Evolutionary conservation across 1,139 yeast genomes (phyloP).

Genomic region (Yamadazyma buinensis): DNA sequence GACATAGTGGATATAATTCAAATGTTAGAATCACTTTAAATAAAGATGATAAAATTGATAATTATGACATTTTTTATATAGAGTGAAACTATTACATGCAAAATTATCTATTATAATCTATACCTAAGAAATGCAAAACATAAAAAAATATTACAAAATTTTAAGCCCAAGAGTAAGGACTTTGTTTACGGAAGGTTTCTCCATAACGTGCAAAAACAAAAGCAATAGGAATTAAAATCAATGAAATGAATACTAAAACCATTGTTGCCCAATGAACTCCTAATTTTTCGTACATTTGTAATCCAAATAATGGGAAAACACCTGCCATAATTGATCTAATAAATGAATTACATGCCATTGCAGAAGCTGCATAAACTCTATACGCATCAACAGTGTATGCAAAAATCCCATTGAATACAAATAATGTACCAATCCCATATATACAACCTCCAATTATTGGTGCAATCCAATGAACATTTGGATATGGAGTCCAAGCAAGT

Average conservation of each 20-base stretch:
- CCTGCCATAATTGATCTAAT: constrained; percentile 37
- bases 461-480: constrained; percentile 37
- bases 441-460: constrained; percentile 37
- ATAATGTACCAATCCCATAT: constrained; percentile 34
- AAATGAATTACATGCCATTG: constrained; percentile 40
- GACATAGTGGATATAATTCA: no score
- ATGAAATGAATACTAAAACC: constrained; percentile 31
- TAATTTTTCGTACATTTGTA: constrained; percentile 31
- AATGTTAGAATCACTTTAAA: no score
- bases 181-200: constrained; percentile 22
- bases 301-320: constrained; percentile 36
- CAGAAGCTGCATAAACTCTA: constrained; percentile 37
- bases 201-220: constrained; percentile 34
- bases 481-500: constrained; percentile 40
- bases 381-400: constrained; percentile 40
- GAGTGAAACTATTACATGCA: no score
- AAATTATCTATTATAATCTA: no score
- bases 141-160: no score
- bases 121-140: no score
- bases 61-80: no score
- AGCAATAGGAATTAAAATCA: constrained; percentile 34
- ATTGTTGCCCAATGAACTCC: constrained; percentile 43
- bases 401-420: constrained; percentile 39
- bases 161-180: constrained; percentile 22
- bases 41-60: no score